Evolutionary conservation across 192 early-diverging fungal genomes (phyloP).

Genomic region (Linnemannia hyalina): DNA sequence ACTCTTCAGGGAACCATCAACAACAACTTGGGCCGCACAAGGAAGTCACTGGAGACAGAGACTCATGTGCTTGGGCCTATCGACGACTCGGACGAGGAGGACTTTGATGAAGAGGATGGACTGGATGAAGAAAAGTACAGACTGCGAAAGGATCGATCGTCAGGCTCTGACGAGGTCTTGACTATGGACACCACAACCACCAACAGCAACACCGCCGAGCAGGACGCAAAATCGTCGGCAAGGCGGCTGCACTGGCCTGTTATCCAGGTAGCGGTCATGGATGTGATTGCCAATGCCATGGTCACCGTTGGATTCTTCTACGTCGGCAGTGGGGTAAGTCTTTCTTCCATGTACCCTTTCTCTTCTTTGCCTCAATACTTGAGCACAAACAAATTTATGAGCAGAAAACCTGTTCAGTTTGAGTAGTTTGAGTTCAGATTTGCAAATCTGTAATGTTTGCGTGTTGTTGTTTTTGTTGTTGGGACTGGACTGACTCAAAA

Average conservation of each 20-base stretch:
- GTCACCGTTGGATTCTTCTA: conserved; percentile 70
- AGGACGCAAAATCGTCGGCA: neutral
- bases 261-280: conserved; percentile 58
- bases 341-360: neutral
- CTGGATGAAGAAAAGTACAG: conserved; percentile 26
- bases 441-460: neutral
- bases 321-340: conserved; percentile 71
- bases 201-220: neutral
- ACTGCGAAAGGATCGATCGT: conserved; percentile 15
- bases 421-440: neutral
- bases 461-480: neutral
- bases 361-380: neutral
- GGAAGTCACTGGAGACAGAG: neutral
- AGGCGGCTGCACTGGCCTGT: conserved; percentile 38
- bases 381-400: neutral
- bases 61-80: conserved; percentile 8
- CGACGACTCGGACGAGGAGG: conserved; percentile 26
- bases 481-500: neutral
- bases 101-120: conserved; percentile 33
- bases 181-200: neutral
- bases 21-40: neutral
- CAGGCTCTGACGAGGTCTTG: conserved; percentile 2
- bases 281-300: conserved; percentile 67
- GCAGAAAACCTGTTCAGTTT: neutral
- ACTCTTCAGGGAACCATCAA: neutral